Evolutionary conservation across 257 asterid species (phyloP), one percentile per base, ranked within the genome.

Genomic region (Haberlea rhodopensis): DNA sequence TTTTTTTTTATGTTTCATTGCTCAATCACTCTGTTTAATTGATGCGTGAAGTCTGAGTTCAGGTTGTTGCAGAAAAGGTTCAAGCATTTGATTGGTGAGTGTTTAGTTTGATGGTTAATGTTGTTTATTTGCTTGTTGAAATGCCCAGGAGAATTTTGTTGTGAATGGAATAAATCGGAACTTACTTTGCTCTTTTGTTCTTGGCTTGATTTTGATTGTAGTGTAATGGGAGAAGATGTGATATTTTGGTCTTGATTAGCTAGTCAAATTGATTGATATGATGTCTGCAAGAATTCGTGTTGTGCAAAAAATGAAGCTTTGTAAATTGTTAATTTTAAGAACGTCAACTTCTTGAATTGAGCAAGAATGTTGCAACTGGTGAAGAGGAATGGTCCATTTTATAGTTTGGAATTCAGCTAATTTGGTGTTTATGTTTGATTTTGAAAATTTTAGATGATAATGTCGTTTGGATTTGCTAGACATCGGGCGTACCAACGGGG

Each of bases 81-180:
- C 46, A 7, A 10, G 40, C 45, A 29, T 58, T 57, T 32, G 43
- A 20, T 24, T 66, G 57, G 59, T 40, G 59, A 15, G 25, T 31
- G 29, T 27, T 67, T 34, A 19, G 32, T 0, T 22, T 24, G 37
- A 24, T 32, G 23, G 65, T n/a, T 53, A 29, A 23, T 27, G 57
- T 26, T 58, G 43, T 40, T 53, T 22, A 71, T 26, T 57, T 63
- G 78, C 51, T 73, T 70, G 81, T 67, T 71, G 53, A 71, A 67
- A 80, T 80, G 76, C 76, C 70, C 59, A 45, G 1, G 15, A 60
- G 82, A 68, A 51, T 6, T 52, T 2, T 57, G 16, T 5, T 37
- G 10, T 37, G 3, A 29, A n/a, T 20, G 31, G 18, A 43, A 48
- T 59, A 58, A 49, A 37, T 60, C n/a, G 73, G 32, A 52, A 15